Evolutionary conservation across 2,329 filamentous ascomycete species (phyloP).

Genomic region (Sclerotinia spermophila): DNA sequence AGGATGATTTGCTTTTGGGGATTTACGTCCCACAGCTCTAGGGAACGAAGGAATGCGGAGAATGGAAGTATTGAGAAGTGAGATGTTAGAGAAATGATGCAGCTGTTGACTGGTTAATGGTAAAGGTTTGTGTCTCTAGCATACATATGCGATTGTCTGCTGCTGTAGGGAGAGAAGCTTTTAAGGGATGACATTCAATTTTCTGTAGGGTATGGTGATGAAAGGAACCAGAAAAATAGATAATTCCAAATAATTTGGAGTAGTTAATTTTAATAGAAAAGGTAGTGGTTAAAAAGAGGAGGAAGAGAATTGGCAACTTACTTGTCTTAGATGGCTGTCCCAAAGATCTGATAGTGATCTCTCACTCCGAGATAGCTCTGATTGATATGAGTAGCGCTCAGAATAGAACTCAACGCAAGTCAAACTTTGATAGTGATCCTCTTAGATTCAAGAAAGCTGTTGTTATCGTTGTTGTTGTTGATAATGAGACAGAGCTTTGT

Average conservation of each 20-base stretch:
- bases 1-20: not conserved
- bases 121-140: not conserved
- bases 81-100: not conserved
- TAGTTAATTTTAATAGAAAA: not conserved
- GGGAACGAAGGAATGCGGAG: not conserved
- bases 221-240: not conserved
- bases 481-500: not conserved
- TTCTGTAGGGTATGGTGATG: not conserved
- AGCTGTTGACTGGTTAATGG: not conserved
- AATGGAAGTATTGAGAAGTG: not conserved
- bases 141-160: not conserved
- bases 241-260: not conserved
- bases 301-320: not conserved
- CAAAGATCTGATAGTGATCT: not conserved
- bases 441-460: not conserved
- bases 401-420: fast-evolving
- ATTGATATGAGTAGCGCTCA: not conserved
- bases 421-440: not conserved
- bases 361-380: not conserved
- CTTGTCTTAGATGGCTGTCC: not conserved
- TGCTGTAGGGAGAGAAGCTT: not conserved
- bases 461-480: not conserved
- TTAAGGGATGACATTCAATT: not conserved
- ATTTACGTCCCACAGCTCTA: not conserved
- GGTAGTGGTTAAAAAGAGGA: not conserved